These are phyloP conservation scores for Vaccinium vitisidaea DNA, from an alignment of 148 eudicot genomes.

Conservation along the genomic window DNA sequence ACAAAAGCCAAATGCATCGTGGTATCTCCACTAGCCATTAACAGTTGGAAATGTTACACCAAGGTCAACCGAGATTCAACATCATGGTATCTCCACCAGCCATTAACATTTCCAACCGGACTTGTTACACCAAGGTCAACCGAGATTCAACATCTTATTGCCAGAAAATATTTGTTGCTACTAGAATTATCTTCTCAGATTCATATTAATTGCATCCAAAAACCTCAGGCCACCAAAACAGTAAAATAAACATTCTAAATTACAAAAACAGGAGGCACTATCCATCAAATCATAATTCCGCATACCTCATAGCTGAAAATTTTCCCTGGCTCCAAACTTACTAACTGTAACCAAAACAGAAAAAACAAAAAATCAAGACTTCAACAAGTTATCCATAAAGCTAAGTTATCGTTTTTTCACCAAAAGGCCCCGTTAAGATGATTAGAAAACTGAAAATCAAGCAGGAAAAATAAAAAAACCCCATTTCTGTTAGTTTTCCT, in stretches of 20 bases:
- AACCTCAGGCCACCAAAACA: background rate
- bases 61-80: background rate
- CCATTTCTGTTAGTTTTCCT: background rate
- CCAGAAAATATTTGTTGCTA: background rate
- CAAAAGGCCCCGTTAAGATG: background rate
- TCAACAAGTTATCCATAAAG: background rate
- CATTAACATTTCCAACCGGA: background rate
- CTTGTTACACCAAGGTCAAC: too few relatives aligned
- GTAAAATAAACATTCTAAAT: background rate
- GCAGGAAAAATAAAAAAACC: background rate
- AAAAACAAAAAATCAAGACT: background rate
- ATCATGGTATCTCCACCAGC: background rate
- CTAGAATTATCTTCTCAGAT: background rate
- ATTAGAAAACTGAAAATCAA: background rate
- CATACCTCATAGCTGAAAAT: constrained; percentile 18
- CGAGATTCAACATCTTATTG: background rate
- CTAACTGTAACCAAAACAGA: constrained; percentile 9
- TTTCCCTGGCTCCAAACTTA: background rate
- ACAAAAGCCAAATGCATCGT: background rate
- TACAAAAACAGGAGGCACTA: background rate
- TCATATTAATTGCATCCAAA: background rate
- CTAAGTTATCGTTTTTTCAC: too few relatives aligned
- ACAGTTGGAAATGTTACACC: background rate
- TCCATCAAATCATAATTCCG: background rate
- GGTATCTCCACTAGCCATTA: background rate